Conservation (phyloP, 23 red algal genomes). For the Gracilaria gracilis region DNA sequence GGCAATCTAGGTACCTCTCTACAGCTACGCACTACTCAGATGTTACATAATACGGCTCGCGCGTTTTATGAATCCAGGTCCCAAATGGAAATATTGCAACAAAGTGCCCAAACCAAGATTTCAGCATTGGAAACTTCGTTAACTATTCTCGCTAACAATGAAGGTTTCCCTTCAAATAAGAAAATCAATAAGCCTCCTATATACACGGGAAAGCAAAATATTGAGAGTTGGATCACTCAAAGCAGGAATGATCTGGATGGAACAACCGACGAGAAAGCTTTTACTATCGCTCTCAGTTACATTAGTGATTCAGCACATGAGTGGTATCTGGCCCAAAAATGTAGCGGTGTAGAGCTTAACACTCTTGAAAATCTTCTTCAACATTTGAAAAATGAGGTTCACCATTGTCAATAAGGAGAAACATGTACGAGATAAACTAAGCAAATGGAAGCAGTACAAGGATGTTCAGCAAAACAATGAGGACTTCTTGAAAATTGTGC, state of each 20-base stretch:
- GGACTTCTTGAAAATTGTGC: constrained; percentile 11
- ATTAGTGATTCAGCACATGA: constrained; percentile 4
- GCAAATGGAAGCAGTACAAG: constrained; percentile 26
- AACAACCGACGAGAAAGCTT: neutral
- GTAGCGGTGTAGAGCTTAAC: neutral
- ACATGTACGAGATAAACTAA: constrained; percentile 16
- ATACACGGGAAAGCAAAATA: constrained; percentile 10
- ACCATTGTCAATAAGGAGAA: constrained; percentile 38
- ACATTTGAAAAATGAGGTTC: neutral
- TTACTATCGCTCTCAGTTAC: neutral
- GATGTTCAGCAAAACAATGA: constrained; percentile 11
- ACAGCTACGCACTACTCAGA: neutral
- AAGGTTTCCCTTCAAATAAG: neutral
- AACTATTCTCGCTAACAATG: neutral
- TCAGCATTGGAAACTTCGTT: neutral
- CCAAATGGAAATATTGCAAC: neutral
- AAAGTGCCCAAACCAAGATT: neutral
- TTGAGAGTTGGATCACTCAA: constrained; percentile 14
- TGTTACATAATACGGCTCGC: neutral
- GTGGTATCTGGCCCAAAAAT: constrained; percentile 23
- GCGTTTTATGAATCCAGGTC: neutral
- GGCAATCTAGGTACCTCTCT: neutral
- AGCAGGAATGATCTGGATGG: neutral
- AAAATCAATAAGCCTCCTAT: constrained; percentile 18
- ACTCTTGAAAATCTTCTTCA: neutral